Evolutionary conservation across 257 asterid species (phyloP).

Genomic region (Misopates orontium): DNA sequence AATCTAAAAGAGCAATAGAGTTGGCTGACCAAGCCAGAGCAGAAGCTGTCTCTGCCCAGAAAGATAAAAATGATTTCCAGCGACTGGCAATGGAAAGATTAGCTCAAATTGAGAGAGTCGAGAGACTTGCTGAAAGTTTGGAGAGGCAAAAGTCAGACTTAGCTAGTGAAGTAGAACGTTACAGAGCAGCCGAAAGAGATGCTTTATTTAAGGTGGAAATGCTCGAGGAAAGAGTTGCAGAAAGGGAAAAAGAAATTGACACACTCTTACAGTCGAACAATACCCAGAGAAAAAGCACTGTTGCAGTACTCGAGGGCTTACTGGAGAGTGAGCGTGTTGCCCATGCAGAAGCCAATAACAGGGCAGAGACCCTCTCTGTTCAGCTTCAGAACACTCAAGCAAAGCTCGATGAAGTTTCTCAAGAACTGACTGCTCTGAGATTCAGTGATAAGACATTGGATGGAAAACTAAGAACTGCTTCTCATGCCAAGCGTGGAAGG

Average conservation of each 20-base stretch:
- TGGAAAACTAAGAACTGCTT: slow-evolving; percentile 58
- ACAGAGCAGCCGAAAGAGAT: slow-evolving; percentile 68
- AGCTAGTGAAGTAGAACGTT: slow-evolving; percentile 50
- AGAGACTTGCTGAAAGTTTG: slow-evolving; percentile 66
- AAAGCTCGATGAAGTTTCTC: slow-evolving; percentile 71
- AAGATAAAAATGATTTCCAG: slow-evolving; percentile 71
- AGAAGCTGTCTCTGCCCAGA: slow-evolving; percentile 84
- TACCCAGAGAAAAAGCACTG: slow-evolving; percentile 70
- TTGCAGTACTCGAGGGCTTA: slow-evolving; percentile 70
- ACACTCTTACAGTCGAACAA: slow-evolving; percentile 64
- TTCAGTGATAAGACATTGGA: slow-evolving; percentile 66
- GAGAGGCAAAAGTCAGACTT: slow-evolving; percentile 69
- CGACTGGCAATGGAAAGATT: slow-evolving; percentile 77
- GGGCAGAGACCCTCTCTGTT: slow-evolving; percentile 85
- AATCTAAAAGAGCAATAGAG: slow-evolving; percentile 80
- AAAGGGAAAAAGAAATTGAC: slow-evolving; percentile 77
- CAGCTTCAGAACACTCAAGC: slow-evolving; percentile 86
- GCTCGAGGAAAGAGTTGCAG: slow-evolving; percentile 71
- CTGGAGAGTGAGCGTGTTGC: slow-evolving; percentile 83
- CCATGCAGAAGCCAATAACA: slow-evolving; percentile 75
- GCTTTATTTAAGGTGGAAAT: slow-evolving; percentile 60
- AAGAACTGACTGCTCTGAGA: slow-evolving; percentile 64
- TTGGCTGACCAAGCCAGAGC: slow-evolving; percentile 91
- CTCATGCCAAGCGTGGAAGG: slow-evolving; percentile 79
- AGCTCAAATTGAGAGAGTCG: slow-evolving; percentile 78